These are phyloP conservation scores for Halteria grandinella DNA, from an alignment of 73 alveolate species.

Conservation along the genomic window DNA sequence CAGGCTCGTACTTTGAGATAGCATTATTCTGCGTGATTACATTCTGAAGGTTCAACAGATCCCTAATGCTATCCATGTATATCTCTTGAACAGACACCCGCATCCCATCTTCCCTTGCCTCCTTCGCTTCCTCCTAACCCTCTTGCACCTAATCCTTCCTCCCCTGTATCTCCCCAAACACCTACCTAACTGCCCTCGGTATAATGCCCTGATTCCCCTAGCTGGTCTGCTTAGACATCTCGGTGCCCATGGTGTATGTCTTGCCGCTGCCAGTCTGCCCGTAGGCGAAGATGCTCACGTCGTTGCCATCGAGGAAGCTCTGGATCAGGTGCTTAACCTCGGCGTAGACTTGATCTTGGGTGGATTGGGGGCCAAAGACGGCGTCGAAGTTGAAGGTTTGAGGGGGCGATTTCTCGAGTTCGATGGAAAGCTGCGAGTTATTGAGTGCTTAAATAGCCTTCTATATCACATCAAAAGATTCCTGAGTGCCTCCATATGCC, in stretches of 20 bases:
- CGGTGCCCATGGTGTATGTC: conserved; percentile 91
- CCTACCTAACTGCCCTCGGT: conserved; percentile 71
- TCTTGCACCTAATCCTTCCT: too few species aligned
- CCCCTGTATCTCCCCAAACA: conserved; percentile 11
- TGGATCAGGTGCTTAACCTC: conserved; percentile 82
- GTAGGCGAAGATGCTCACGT: conserved; percentile 81
- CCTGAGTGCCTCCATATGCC: conserved; percentile 20
- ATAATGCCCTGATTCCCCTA: conserved; percentile 67
- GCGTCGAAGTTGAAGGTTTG: conserved; percentile 69
- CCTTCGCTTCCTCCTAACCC: too few species aligned
- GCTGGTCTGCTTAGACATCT: conserved; percentile 1
- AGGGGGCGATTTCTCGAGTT: not conserved
- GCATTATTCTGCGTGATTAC: not conserved
- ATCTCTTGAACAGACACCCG: conserved; percentile 62
- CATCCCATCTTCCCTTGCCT: conserved; percentile 56
- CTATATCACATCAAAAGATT: not conserved
- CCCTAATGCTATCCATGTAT: conserved; percentile 62
- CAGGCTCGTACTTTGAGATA: conserved; percentile 33
- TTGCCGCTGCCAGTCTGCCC: conserved; percentile 93
- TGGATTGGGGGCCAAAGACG: conserved; percentile 51
- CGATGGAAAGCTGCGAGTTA: not conserved
- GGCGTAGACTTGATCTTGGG: conserved; percentile 67
- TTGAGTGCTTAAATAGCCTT: not conserved
- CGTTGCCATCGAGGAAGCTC: conserved; percentile 85
- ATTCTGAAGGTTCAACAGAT: conserved; percentile 51